Evolutionary conservation across 1,139 yeast genomes (phyloP).

Genomic region (Yamadazyma pseudoaaseri): DNA sequence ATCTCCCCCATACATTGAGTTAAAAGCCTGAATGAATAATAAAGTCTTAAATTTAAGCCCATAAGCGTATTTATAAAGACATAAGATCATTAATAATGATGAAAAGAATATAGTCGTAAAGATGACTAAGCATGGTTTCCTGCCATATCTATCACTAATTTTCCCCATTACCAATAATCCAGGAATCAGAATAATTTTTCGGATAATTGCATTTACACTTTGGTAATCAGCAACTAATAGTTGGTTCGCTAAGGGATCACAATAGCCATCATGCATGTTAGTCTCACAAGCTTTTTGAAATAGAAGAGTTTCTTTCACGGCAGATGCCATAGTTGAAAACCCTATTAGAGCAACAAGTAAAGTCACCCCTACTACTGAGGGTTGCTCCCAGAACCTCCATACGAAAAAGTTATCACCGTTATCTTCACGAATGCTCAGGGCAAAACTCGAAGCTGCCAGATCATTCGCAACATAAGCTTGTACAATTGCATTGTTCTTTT

Average conservation of each 20-base stretch:
- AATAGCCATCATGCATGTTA: slow-evolving; percentile 13
- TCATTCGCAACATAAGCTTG: no score
- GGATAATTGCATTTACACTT: slow-evolving; percentile 19
- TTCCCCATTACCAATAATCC: slow-evolving; percentile 50
- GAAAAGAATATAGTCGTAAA: slow-evolving; percentile 14
- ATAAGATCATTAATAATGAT: not conserved
- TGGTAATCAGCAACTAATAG: slow-evolving; percentile 28
- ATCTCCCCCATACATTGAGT: slow-evolving; percentile 5
- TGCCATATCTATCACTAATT: slow-evolving; percentile 60
- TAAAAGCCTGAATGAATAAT: slow-evolving; percentile 1
- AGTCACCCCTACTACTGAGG: slow-evolving; percentile 4
- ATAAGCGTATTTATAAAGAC: not conserved
- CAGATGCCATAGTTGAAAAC: not conserved
- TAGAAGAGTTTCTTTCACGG: slow-evolving; percentile 6
- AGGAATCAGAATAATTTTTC: slow-evolving; percentile 26
- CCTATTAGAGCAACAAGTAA: slow-evolving; percentile 4
- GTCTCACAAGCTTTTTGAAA: slow-evolving; percentile 11
- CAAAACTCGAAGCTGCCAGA: no score
- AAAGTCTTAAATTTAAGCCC: slow-evolving; percentile 10
- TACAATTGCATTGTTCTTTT: no score
- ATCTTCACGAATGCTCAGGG: no score
- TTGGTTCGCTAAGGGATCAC: slow-evolving; percentile 31
- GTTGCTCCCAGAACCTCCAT: slow-evolving; percentile 1
- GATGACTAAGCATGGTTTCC: slow-evolving; percentile 41
- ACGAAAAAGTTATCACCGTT: not conserved